Evolutionary conservation across 306 rosid genomes (phyloP).

Genomic region (Mucuna pruriens): DNA sequence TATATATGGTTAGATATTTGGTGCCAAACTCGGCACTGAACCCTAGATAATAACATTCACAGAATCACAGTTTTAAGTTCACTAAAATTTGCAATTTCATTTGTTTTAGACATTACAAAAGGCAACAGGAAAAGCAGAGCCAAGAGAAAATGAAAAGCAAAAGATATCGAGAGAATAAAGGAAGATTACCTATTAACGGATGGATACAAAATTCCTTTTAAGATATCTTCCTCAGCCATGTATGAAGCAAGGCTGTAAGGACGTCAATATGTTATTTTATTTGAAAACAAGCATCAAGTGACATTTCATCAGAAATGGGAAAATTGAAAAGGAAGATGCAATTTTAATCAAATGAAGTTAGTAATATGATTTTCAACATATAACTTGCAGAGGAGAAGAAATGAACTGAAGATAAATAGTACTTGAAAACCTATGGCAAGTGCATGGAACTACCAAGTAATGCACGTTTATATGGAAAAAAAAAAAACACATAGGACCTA

Average conservation of each 20-base stretch:
- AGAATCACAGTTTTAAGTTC: not conserved
- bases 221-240: slow-evolving; percentile 86
- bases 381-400: slow-evolving; percentile 13
- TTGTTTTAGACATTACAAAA: slow-evolving; percentile 4
- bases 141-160: slow-evolving; percentile 21
- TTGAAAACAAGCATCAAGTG: slow-evolving; percentile 10
- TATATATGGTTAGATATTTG: not conserved
- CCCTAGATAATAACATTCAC: slow-evolving; percentile 12
- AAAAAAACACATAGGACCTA: slow-evolving; percentile 5
- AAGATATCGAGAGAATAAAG: slow-evolving; percentile 20
- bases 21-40: slow-evolving; percentile 21
- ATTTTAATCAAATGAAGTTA: slow-evolving; percentile 8
- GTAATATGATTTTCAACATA: not conserved
- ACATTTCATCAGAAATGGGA: not conserved
- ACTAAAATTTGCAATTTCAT: not conserved
- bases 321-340: slow-evolving; percentile 21
- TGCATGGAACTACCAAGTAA: slow-evolving; percentile 30
- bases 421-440: slow-evolving; percentile 13
- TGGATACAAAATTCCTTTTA: slow-evolving; percentile 80
- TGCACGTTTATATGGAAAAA: not conserved
- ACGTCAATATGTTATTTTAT: slow-evolving; percentile 47
- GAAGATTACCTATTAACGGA: slow-evolving; percentile 70
- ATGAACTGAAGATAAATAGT: not conserved
- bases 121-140: slow-evolving; percentile 9
- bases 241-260: slow-evolving; percentile 92